Base-by-base conservation (phyloP, 768 basidiomycete genomes). In the Butyriboletus loyo region DNA sequence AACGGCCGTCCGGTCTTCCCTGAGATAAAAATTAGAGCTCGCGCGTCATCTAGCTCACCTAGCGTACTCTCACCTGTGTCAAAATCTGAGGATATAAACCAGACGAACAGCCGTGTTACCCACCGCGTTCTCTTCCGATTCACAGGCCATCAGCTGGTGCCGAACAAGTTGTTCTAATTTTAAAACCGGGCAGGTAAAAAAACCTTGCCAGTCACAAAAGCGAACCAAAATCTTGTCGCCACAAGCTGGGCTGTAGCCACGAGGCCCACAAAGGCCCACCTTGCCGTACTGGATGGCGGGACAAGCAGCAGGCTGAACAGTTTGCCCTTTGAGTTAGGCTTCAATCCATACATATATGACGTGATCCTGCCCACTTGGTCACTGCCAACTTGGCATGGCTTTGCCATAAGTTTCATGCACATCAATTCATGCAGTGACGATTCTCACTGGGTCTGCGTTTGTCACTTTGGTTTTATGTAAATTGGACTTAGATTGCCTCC, bases 361-460 rank as follows among this genome's bases (percentile, higher is more conserved):
- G 27, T 54, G 35, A 53, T 34, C 31, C 21, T 7, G 42, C 37
- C 53, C 4, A 34, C 37, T 19, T 5, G 31, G 22, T 46, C 47
- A 52, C 56, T 13, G 56, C 56, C 55, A 40, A 35, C n/a, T 34
- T 19, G 36, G 27, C 53, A 6, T n/a, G 24, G 22, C 9, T 27
- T 21, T 7, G 37, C n/a, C 21, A 11, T 10, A 37, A 19, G 36
- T 21, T 53, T 36, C 43, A 55, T 54, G 17, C 40, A 13, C 41
- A 49, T 49, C 46, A 56, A 22, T 46, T 17, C 19, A n/a, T 24
- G 14, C 31, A 7, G 10, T 47, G 22, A 9, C 25, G 17, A 7
- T 7, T 13, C 24, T 25, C n/a, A n/a, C n/a, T n/a, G n/a, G n/a
- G n/a, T n/a, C n/a, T n/a, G n/a, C n/a, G n/a, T n/a, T n/a, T n/a